Evolutionary conservation across 495 filamentous ascomycete species (phyloP).

Genomic region (Trichoderma asperelloides): DNA sequence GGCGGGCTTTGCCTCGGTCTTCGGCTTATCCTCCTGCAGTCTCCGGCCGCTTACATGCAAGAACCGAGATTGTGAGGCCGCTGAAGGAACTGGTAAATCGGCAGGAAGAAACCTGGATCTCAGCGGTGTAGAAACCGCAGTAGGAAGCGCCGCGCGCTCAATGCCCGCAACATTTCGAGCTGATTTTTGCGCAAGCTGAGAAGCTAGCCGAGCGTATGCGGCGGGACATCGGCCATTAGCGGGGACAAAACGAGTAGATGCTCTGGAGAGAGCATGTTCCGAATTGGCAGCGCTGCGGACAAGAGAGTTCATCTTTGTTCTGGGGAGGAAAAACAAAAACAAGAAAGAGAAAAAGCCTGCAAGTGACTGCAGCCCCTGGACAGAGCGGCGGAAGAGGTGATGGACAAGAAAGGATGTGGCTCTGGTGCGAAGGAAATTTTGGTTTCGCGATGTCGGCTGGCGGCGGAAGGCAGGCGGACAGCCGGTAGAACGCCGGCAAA

Average conservation of each 20-base stretch:
- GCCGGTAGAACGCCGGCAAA: slow-evolving; percentile 8
- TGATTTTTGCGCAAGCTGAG: slow-evolving; percentile 11
- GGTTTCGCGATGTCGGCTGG: slow-evolving; percentile 10
- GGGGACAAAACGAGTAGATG: slow-evolving; percentile 29
- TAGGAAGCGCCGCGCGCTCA: neutral
- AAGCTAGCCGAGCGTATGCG: slow-evolving; percentile 48
- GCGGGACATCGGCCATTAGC: slow-evolving; percentile 44
- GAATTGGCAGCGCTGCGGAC: slow-evolving; percentile 26
- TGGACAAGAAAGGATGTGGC: slow-evolving; percentile 2
- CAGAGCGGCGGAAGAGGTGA: slow-evolving; percentile 15
- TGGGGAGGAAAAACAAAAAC: slow-evolving; percentile 14
- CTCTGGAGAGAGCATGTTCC: slow-evolving; percentile 27
- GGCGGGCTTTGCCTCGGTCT: slow-evolving; percentile 15
- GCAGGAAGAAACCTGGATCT: slow-evolving; percentile 8
- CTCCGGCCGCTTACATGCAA: slow-evolving; percentile 4
- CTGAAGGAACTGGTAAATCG: neutral
- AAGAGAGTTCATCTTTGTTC: slow-evolving; percentile 35
- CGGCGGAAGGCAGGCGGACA: slow-evolving; percentile 10
- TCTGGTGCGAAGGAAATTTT: slow-evolving; percentile 11
- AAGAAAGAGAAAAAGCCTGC: slow-evolving; percentile 12
- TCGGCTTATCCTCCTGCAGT: slow-evolving; percentile 23
- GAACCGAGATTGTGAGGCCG: neutral
- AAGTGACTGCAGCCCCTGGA: neutral
- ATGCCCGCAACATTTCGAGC: neutral
- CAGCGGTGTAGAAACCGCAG: neutral